Percentiles rank a stretch among this genome's conserved stretches.
These are phyloP conservation scores for Colletotrichum horii DNA, from an alignment of 2,329 filamentous ascomycete genomes.

Conservation along the genomic window DNA sequence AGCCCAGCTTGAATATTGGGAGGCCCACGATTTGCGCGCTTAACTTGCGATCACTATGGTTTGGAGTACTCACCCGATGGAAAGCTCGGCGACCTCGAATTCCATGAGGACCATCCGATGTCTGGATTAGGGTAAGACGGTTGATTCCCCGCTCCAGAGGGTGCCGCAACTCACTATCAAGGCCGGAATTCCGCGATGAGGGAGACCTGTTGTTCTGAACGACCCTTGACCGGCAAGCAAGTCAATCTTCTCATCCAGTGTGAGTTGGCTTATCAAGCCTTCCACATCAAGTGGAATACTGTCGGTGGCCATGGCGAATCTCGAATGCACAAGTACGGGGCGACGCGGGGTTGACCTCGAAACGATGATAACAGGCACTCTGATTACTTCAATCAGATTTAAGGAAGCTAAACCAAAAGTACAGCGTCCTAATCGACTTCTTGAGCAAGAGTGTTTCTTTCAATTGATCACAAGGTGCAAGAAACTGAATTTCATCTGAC, in stretches of 20 bases:
- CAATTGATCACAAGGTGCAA: neutral
- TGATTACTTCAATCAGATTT: fast-evolving
- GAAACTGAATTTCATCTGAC: neutral
- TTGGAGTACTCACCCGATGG: neutral
- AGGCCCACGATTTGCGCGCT: neutral
- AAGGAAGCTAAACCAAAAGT: neutral
- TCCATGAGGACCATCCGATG: constrained; percentile 14
- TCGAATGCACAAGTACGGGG: neutral
- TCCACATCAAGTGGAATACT: constrained; percentile 9
- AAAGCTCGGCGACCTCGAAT: constrained; percentile 14
- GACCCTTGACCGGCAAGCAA: constrained; percentile 22
- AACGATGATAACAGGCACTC: neutral
- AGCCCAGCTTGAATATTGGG: neutral
- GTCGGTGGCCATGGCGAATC: neutral
- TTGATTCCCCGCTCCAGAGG: no score
- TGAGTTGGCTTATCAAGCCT: constrained; percentile 15
- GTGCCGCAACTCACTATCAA: neutral
- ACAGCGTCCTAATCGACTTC: neutral
- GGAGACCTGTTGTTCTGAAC: constrained; percentile 17
- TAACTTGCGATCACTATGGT: neutral
- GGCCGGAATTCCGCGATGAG: constrained; percentile 12
- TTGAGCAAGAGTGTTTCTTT: neutral
- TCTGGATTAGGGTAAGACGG: neutral
- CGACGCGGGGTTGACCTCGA: neutral
- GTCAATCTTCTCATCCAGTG: constrained; percentile 22